These are phyloP conservation scores for Aechmea fasciata DNA, from an alignment of 176 grass and related monocot species.

Conservation along the genomic window DNA sequence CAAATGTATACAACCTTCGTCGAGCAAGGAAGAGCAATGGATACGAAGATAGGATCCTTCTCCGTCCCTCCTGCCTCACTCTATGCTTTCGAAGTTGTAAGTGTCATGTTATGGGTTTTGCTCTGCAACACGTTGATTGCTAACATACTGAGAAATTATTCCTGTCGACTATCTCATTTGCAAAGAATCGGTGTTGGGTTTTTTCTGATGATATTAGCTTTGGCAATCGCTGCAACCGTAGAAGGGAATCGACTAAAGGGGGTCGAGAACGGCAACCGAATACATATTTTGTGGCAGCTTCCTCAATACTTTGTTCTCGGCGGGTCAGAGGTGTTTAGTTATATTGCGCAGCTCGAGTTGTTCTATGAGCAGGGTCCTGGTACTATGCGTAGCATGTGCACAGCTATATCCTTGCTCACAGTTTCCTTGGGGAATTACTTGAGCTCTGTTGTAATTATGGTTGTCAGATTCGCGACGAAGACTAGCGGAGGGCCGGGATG, in stretches of 20 bases:
- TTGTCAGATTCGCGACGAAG: slow-evolving; percentile 22
- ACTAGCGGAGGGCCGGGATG: slow-evolving; percentile 31
- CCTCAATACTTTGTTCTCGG: slow-evolving; percentile 52
- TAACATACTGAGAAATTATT: slow-evolving; percentile 18
- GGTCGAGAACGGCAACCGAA: slow-evolving; percentile 15
- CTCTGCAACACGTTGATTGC: slow-evolving; percentile 44
- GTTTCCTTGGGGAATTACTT: slow-evolving; percentile 72
- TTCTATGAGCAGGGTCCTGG: slow-evolving; percentile 57
- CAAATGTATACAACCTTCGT: slow-evolving; percentile 80
- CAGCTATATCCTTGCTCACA: slow-evolving; percentile 49
- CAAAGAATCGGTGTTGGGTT: slow-evolving; percentile 61
- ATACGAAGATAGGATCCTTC: slow-evolving; percentile 39
- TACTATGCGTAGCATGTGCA: slow-evolving; percentile 57
- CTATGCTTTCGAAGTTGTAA: slow-evolving; percentile 48
- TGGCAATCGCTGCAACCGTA: slow-evolving; percentile 38
- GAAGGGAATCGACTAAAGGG: slow-evolving; percentile 45
- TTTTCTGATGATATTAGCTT: slow-evolving; percentile 41
- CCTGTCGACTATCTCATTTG: slow-evolving; percentile 41
- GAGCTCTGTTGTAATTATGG: slow-evolving; percentile 47
- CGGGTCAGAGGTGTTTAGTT: slow-evolving; percentile 71
- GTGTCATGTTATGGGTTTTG: slow-evolving; percentile 49
- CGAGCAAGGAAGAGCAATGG: slow-evolving; percentile 61
- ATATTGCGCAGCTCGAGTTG: slow-evolving; percentile 70
- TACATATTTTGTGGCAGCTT: slow-evolving; percentile 62
- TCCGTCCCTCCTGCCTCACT: slow-evolving; percentile 48